phyloP scores from a whole-genome alignment of 2,329 filamentous ascomycete genomes.

The Aspergillus ochraceus region DNA sequence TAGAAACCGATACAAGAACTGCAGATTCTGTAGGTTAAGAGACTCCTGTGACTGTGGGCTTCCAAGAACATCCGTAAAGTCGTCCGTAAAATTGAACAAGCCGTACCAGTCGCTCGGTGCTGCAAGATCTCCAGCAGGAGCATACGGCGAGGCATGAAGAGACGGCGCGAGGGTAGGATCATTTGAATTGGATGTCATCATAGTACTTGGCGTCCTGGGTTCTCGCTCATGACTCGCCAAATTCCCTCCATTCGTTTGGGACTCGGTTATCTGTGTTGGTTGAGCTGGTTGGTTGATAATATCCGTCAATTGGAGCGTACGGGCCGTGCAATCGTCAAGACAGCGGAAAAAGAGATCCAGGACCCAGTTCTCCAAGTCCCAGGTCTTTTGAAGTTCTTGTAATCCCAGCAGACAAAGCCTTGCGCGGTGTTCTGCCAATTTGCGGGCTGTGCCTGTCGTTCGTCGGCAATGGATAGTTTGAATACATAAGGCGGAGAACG shows the following conservation, averaged over 20 bases:
- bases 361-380: constrained; percentile 53
- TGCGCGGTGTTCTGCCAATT: constrained; percentile 51
- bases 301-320: constrained; percentile 33
- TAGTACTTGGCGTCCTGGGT: neutral
- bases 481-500: constrained; percentile 51
- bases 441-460: constrained; percentile 37
- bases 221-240: neutral
- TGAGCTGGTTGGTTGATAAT: neutral
- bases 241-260: neutral
- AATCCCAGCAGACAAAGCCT: constrained; percentile 51
- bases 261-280: neutral
- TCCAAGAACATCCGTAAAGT: constrained; percentile 29
- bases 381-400: constrained; percentile 51
- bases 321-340: constrained; percentile 47
- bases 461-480: constrained; percentile 48
- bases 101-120: constrained; percentile 29
- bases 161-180: constrained; percentile 8
- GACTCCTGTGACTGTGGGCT: constrained; percentile 30
- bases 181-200: constrained; percentile 1
- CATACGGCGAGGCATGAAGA: constrained; percentile 7
- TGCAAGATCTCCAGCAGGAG: constrained; percentile 11
- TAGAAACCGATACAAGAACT: constrained; percentile 33
- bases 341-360: constrained; percentile 52
- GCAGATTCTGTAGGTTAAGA: constrained; percentile 31
- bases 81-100: constrained; percentile 31